phyloP scores from a whole-genome alignment of 305 asterid genomes.

The Solanum hybrid region DNA sequence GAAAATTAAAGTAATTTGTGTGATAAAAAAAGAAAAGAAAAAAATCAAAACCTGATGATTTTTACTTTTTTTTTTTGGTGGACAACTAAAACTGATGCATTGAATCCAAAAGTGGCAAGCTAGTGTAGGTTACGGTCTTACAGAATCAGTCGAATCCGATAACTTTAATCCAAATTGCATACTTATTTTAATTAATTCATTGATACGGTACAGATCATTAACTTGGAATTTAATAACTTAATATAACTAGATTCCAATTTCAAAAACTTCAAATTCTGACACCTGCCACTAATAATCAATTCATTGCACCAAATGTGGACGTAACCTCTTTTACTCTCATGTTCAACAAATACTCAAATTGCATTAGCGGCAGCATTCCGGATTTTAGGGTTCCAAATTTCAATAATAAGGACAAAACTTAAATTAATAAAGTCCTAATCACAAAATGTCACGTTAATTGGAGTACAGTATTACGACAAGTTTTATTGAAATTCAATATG shows the following conservation, averaged over 20 bases:
- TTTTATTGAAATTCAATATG: not conserved
- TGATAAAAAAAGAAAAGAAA: too few species aligned
- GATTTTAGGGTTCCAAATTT: not conserved
- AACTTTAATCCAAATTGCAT: not conserved
- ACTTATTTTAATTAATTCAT: not conserved
- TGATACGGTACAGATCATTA: not conserved
- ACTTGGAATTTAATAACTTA: not conserved
- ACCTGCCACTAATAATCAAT: not conserved
- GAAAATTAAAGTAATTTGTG: too few species aligned
- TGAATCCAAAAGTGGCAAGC: not conserved
- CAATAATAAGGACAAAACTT: not conserved
- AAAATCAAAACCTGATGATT: not conserved
- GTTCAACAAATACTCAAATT: not conserved
- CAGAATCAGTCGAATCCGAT: rapidly evolving
- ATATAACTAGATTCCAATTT: not conserved
- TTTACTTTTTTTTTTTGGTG: not conserved
- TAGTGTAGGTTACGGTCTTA: not conserved
- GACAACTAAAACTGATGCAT: not conserved
- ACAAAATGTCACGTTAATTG: not conserved
- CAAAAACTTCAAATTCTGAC: not conserved
- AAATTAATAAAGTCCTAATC: not conserved
- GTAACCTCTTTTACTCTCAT: not conserved
- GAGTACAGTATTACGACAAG: not conserved
- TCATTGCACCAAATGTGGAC: not conserved
- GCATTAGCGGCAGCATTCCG: not conserved